Evolutionary conservation across 352 stramenopile genomes (phyloP).

Genomic region (Globisporangium solare): DNA sequence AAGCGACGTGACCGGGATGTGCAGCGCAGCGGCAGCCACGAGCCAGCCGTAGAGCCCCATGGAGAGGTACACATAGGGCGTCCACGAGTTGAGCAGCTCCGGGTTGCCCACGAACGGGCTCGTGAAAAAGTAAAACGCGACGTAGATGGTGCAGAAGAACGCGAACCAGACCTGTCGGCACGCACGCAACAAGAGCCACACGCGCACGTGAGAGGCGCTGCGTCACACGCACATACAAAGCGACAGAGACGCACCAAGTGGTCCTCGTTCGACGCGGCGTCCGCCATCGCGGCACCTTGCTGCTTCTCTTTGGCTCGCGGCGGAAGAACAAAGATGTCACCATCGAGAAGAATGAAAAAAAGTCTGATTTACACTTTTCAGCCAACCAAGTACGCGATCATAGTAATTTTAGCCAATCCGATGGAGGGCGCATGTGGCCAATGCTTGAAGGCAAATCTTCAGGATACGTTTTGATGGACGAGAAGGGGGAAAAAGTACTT

Average conservation of each 20-base stretch:
- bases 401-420: slow-evolving; percentile 1
- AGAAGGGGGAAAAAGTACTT: too few species aligned
- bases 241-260: slow-evolving; percentile 11
- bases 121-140: slow-evolving; percentile 89
- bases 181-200: not conserved
- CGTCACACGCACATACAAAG: not conserved
- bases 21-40: slow-evolving; percentile 63
- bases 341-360: not conserved
- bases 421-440: not conserved
- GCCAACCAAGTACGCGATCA: not conserved
- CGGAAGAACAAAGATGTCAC: not conserved
- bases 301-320: not conserved
- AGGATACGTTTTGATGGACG: too few species aligned
- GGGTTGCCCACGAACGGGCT: slow-evolving; percentile 83
- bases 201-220: not conserved
- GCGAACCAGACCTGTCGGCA: slow-evolving; percentile 71
- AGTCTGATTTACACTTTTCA: not conserved
- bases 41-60: slow-evolving; percentile 86
- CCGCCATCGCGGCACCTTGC: not conserved
- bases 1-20: slow-evolving; percentile 67
- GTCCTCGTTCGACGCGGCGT: slow-evolving; percentile 6
- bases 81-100: slow-evolving; percentile 82
- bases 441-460: not conserved
- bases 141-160: slow-evolving; percentile 73
- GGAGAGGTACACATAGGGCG: slow-evolving; percentile 84